Evolutionary conservation across 1,284 basidiomycete species (phyloP), one percentile per base, ranked within the genome.

Genomic region (Ustilago shanxiensis): DNA sequence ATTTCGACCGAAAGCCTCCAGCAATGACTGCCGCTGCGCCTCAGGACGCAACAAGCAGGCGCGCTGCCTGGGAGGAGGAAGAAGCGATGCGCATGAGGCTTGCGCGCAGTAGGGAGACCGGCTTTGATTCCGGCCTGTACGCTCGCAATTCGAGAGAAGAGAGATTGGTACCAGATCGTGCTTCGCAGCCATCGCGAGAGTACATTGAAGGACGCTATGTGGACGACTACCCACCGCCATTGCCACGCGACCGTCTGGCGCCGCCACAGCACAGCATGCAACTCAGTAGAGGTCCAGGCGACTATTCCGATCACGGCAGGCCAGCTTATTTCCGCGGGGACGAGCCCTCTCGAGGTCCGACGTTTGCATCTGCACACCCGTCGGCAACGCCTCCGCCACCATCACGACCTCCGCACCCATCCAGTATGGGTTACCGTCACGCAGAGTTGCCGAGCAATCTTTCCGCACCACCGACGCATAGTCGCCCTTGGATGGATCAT

Each of bases 51-150:
- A 26, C 44, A 9, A 16, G 8, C 35, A 41, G 41, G 28, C 28
- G 13, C 31, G 20, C 29, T n/a, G 35, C 39, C 10, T 64, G 64
- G 63, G 60, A 72, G 3, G 56, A 64, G 22, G 64, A 64, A 16
- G 64, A 72, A n/a, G 60, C 65, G 11, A 41, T 60, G 41, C 65
- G 65, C 3, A 28, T 57, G 13, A 60, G 60, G 6, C 56, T 62
- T 5, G 50, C 50, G 20, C 65, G 65, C 24, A 45, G 37, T 18
- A 60, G 50, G 29, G 65, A 67, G 45, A 26, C 49, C 11, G 53
- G 57, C 45, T 67, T 66, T 6, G 60, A 67, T 22, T 47, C 49
- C 4, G 53, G 41, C 6, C 50, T 58, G 18, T 70, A 70, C 28
- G n/a, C 60, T 18, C 60, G 51, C 16, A 50, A 63, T 22, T 1